Base-by-base conservation (phyloP, 345 rosid species). In the Psidium guajava region DNA sequence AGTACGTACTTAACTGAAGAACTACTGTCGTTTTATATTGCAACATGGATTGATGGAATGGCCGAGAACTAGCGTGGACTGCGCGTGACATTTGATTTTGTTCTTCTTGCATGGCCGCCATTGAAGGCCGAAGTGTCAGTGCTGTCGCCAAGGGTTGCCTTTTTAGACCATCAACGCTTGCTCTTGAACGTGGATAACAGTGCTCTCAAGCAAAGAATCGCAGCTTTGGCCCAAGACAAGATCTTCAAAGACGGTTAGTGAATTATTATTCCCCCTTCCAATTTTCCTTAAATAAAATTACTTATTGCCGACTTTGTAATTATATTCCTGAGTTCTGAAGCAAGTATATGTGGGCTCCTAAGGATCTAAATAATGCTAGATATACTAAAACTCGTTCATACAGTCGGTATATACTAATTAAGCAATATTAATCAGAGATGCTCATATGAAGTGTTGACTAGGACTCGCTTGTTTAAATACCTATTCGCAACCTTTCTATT, bases 211-310 rank as follows among this genome's bases (percentile, higher is more conserved):
- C 99, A 96, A 93, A 88, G 99, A 85, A 95, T 96, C 89, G 99
- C 99, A 73, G 99, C 99, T 83, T 86, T 96, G 86, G 95, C 97
- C 6, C 99, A 96, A 92, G 99, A 96, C 88, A 96, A 94, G 91
- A 90, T 95, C 54, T 96, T 96, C 91, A 95, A 95, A 93, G 99
- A 96, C 74, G 98, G 99, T 95, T 87, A 89, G 89, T 69, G 18
- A 59, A 18, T 83, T 13, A 13, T 64, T 28, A 7, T 64, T 15
- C 28, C 13, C 32, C 7, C 61, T 57, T 40, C 11, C 42, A 20
- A 11, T 6, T 40, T 73, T 32, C 11, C n/a, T 18, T 49, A 25
- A 24, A 24, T 50, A 50, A 21, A 4, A 14, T 27, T 22, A 27
- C 5, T 21, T 42, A 69, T 64, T 47, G 18, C 77, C 24, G 47